Base-by-base conservation (phyloP, 352 stramenopile genomes). In the Lagenidium giganteum region DNA sequence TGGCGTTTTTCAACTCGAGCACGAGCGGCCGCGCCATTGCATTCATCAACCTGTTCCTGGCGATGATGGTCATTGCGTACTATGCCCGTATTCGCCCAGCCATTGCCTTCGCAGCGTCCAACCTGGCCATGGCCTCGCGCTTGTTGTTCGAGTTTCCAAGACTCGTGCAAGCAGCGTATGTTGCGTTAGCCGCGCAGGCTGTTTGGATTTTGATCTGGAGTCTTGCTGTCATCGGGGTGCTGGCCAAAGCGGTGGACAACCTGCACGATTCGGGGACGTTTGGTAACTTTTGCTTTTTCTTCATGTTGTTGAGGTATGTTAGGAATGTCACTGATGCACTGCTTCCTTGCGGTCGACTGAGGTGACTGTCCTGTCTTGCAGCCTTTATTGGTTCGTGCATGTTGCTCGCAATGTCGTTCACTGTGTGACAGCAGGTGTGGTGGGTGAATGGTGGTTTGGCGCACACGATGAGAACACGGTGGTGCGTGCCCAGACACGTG, bases 381-480 rank as follows among this genome's bases (percentile, higher is more conserved):
- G 82, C 50, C 71, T 90, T 33, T 87, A 70, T 58, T 94, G 83
- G 83, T 85, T 88, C 41, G 68, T 92, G 33, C 76, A 94, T 47
- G 83, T 94, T 8, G 60, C 69, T 9, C 85, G 83, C 61, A 94
- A 90, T 50, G 63, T 90, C 20, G 80, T 94, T n/a, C 83, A 94
- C 49, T 94, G 83, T 57, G 67, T 91, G 12, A 67, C 80, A 9
- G 75, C 83, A 16, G 80, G 83, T 39, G 61, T 80, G 0, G 78
- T 94, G 13, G 79, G 80, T 20, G 83, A 94, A 44, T 94, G 83
- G 83, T 94, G 83, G 83, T 87, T 87, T 33, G 78, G 77, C 32
- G 48, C 72, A 12, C 72, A 91, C 43, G 76, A 91, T 16, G 49
- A 54, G 9, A 80, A 87, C 36, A 88, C 79, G 4, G 75, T 93